Evolutionary conservation across 1,284 basidiomycete genomes (phyloP), one percentile per base, ranked within the genome.

Genomic region (Ceratobasidium sp.): DNA sequence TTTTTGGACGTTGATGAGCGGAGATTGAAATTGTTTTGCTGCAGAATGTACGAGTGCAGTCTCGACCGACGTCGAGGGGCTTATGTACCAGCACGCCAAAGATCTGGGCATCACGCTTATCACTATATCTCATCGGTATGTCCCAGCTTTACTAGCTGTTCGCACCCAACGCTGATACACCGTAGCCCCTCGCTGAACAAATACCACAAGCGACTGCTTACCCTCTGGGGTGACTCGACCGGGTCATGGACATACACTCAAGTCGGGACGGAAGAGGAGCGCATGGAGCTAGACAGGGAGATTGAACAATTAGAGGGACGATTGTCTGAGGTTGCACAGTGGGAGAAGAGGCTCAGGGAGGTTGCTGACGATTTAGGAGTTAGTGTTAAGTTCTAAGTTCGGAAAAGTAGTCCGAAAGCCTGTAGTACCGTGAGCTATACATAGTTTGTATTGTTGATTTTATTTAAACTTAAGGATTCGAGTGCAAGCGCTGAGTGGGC

Each of bases 61-160:
- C 6, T 98, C 96, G 10, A 96, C 95, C 77, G 97, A 99, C 83
- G 96, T 98, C 26, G 97, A 98, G 84, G 96, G 96, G 0, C 87
- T 93, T 79, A 97, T 99, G 95, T 99, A 98, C 86, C 94, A 97
- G 83, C 92, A 95, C 81, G 94, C 95, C 50, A 98, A 98, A 85
- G 89, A 91, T n/a, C 86, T 96, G 15, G 96, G 94, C 1, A 97
- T 98, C 82, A 98, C 97, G 0, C 89, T 99, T 64, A 94, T 99
- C 80, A 97, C 96, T 5, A 95, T 97, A 68, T 96, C 96, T 0
- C 87, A 94, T 59, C 90, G 92, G 90, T 92, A 80, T 1, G 87
- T 83, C 13, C 12, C 4, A 13, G 9, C 48, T 10, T 64, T 64
- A 54, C 44, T 20, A 62, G 26, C 28, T 61, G 20, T 2, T 42